phyloP scores from a whole-genome alignment of 345 rosid species.

The Populus deltoides region DNA sequence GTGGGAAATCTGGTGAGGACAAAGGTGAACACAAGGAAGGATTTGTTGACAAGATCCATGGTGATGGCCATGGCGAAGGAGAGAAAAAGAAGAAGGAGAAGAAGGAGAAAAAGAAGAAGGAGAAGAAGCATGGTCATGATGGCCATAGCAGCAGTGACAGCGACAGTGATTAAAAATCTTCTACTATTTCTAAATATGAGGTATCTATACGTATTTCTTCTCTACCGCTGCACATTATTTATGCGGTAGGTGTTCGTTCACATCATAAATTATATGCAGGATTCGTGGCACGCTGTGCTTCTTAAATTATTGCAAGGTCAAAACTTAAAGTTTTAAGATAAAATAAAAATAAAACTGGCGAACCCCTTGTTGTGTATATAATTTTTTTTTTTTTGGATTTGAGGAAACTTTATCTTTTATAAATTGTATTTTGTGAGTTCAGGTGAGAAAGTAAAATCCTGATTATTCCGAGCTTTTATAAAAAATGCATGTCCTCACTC shows the following conservation, averaged over 20 bases:
- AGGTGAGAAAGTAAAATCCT: too few relatives aligned
- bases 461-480: too few relatives aligned
- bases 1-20: neutral
- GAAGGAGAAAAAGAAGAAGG: constrained; percentile 36
- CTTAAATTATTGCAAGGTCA: neutral
- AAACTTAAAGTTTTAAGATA: neutral
- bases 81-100: constrained; percentile 49
- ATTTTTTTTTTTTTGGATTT: too few relatives aligned
- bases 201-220: neutral
- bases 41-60: constrained; percentile 39
- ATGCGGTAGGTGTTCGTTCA: too few relatives aligned
- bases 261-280: neutral
- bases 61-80: constrained; percentile 1
- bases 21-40: constrained; percentile 45
- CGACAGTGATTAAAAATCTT: constrained; percentile 53
- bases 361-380: neutral
- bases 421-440: too few relatives aligned
- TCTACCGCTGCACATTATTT: too few relatives aligned
- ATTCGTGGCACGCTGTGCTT: neutral
- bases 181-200: neutral
- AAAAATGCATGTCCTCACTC: too few relatives aligned
- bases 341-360: neutral
- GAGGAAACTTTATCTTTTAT: too few relatives aligned
- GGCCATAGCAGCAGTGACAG: constrained; percentile 54
- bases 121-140: constrained; percentile 37